These are phyloP conservation scores for Microcyclospora tardicrescens DNA, from an alignment of 2,329 filamentous ascomycete genomes.

Conservation along the genomic window DNA sequence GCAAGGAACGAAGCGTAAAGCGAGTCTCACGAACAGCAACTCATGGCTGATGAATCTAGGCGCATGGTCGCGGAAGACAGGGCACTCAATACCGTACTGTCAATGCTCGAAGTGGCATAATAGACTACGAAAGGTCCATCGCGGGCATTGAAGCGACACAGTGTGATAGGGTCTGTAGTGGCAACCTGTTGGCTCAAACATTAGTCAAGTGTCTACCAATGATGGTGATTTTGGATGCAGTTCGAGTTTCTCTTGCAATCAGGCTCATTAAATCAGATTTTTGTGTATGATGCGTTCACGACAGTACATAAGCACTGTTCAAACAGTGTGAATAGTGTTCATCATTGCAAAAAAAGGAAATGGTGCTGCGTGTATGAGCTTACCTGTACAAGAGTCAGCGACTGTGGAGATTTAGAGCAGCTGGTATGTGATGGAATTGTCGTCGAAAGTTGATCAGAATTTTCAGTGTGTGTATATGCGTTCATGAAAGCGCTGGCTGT, in stretches of 20 bases:
- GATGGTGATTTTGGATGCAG: background rate
- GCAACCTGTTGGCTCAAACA: background rate
- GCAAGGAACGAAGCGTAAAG: background rate
- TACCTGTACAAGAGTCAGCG: slow-evolving; percentile 15
- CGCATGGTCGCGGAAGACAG: slow-evolving; percentile 1
- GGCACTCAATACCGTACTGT: slow-evolving; percentile 1
- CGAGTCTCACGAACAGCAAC: background rate
- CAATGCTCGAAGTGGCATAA: background rate
- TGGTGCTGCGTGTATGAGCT: background rate
- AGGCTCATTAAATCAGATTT: slow-evolving; percentile 50
- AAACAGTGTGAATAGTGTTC: slow-evolving; percentile 62
- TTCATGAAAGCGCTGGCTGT: slow-evolving; percentile 40
- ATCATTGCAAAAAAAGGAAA: slow-evolving; percentile 38
- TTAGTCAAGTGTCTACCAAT: background rate
- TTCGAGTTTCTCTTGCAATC: background rate
- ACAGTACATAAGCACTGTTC: slow-evolving; percentile 38
- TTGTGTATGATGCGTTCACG: slow-evolving; percentile 48
- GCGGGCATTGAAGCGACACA: too few species aligned
- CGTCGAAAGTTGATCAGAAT: slow-evolving; percentile 48
- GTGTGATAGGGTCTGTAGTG: too few species aligned
- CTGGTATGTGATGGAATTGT: slow-evolving; percentile 12
- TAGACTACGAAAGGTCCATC: too few species aligned
- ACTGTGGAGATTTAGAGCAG: slow-evolving; percentile 20
- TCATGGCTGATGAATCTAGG: slow-evolving; percentile 3
- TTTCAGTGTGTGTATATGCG: slow-evolving; percentile 42